phyloP scores from a whole-genome alignment of 2,329 filamentous ascomycete species.

The Colletotrichum sp. region DNA sequence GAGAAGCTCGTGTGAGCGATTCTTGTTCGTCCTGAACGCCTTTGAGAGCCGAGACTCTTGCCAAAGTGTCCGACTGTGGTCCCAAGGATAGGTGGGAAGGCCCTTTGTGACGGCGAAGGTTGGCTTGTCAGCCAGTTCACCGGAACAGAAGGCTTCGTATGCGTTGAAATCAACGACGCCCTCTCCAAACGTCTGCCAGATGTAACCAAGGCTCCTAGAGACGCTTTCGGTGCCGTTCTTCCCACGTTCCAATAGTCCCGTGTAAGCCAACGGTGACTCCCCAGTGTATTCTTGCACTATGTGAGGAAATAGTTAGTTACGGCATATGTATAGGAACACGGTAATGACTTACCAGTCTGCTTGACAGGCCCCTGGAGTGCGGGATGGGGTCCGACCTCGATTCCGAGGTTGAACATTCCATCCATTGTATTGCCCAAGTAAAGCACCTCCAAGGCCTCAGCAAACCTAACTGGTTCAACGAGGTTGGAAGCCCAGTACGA shows the following conservation, averaged over 20 bases:
- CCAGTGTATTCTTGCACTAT: background rate
- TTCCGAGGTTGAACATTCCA: slow-evolving; percentile 4
- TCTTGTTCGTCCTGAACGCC: slow-evolving; percentile 28
- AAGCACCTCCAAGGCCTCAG: slow-evolving; percentile 7
- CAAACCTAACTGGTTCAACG: slow-evolving; percentile 31
- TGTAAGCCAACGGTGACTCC: background rate
- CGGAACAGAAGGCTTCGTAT: background rate
- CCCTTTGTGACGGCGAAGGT: slow-evolving; percentile 11
- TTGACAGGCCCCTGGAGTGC: slow-evolving; percentile 41
- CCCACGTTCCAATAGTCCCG: background rate
- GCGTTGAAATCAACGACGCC: background rate
- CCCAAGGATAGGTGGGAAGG: slow-evolving; percentile 42
- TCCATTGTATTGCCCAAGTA: background rate
- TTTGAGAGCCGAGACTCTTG: slow-evolving; percentile 30
- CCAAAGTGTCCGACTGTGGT: slow-evolving; percentile 38
- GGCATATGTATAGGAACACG: rapidly evolving
- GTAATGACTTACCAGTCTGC: background rate
- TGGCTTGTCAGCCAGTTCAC: background rate
- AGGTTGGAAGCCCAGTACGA: slow-evolving; percentile 34
- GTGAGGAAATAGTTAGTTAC: background rate
- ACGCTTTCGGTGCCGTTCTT: background rate
- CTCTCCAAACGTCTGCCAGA: background rate
- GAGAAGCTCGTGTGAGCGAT: slow-evolving; percentile 38
- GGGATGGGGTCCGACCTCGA: slow-evolving; percentile 41
- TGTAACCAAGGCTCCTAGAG: background rate